Base-by-base conservation (phyloP, 2,329 filamentous ascomycete genomes). In the Colletotrichum neosansevieriae region DNA sequence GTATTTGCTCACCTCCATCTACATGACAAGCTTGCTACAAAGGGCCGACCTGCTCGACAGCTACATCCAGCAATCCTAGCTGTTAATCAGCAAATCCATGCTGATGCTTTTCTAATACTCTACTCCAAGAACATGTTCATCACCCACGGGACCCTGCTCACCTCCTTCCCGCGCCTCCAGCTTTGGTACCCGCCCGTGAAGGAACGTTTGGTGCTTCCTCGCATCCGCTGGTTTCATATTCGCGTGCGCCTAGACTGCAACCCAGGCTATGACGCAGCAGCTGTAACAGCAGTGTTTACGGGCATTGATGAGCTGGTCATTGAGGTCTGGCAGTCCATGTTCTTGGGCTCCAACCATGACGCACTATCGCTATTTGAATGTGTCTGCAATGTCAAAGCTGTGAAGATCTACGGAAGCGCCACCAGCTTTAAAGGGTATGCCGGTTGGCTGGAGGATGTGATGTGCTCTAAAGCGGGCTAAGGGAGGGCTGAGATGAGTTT, bases 111-210 rank as follows among this genome's bases (percentile, higher is more conserved):
- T 0, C 75, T 79, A 4, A 64, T 84, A 19, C 80, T 85, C 47
- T 85, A 85, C 75, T 67, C 72, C 21, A 68, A 68, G 67, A 85
- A 85, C 76, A 80, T 76, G 45, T 85, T 84, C 74, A 71, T 79
- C 63, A 80, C 81, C 11, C 81, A 84, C 74, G 75, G 76, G 1
- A 74, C 75, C 4, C 74, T 82, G 17, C 80, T 85, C 9, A 76
- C 81, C 6, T 70, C 75, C 3, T 80, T 81, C 66, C 83, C 82
- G 7, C 78, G 79, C n/a, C 79, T 83, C 44, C 75, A 74, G 56
- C 59, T 72, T 56, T 74, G 75, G 70, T 76, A 76, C 70, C 70
- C 73, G 38, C 79, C 77, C 24, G 71, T 80, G 65, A 73, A 73
- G 54, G 73, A 75, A 66, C 73, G 73, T 15, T 67, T 72, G 36